These are phyloP conservation scores for Cyberlindnera xishuangbannaensis DNA, from an alignment of 805 yeast species.

Conservation along the genomic window DNA sequence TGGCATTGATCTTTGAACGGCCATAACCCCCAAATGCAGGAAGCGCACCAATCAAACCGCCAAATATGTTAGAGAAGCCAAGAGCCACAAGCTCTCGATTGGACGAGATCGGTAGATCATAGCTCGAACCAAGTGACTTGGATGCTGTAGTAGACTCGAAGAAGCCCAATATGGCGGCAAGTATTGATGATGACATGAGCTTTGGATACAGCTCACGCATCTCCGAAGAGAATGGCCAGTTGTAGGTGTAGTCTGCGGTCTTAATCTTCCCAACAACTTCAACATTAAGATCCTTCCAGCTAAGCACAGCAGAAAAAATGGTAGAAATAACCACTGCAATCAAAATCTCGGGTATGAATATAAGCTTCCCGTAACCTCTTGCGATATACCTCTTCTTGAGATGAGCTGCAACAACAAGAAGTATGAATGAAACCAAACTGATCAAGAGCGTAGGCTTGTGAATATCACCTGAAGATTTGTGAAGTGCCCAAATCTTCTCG, in stretches of 20 bases:
- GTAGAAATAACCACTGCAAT: slow-evolving; percentile 55
- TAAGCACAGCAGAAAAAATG: slow-evolving; percentile 45
- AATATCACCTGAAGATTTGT: slow-evolving; percentile 38
- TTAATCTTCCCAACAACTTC: slow-evolving; percentile 65
- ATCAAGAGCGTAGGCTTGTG: slow-evolving; percentile 60
- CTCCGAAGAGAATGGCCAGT: slow-evolving; percentile 50
- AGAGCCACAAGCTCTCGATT: slow-evolving; percentile 89
- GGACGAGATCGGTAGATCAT: slow-evolving; percentile 67
- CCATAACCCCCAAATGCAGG: slow-evolving; percentile 98
- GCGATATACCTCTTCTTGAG: slow-evolving; percentile 30
- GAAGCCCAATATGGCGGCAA: slow-evolving; percentile 82
- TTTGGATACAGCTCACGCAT: slow-evolving; percentile 45
- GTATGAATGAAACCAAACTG: slow-evolving; percentile 45
- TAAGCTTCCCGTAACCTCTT: slow-evolving; percentile 34
- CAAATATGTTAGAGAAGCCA: slow-evolving; percentile 64
- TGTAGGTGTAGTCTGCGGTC: slow-evolving; percentile 42
- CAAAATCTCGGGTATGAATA: slow-evolving; percentile 81
- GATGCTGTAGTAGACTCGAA: slow-evolving; percentile 93
- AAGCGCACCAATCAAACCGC: slow-evolving; percentile 52
- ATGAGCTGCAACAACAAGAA: slow-evolving; percentile 40
- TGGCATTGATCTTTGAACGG: slow-evolving; percentile 79
- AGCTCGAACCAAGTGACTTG: slow-evolving; percentile 73
- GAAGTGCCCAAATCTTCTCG: slow-evolving; percentile 57
- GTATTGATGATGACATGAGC: slow-evolving; percentile 62
- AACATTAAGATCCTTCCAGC: slow-evolving; percentile 54